Conservation (phyloP, 805 yeast species). For the Metschnikowia picachoensis region DNA sequence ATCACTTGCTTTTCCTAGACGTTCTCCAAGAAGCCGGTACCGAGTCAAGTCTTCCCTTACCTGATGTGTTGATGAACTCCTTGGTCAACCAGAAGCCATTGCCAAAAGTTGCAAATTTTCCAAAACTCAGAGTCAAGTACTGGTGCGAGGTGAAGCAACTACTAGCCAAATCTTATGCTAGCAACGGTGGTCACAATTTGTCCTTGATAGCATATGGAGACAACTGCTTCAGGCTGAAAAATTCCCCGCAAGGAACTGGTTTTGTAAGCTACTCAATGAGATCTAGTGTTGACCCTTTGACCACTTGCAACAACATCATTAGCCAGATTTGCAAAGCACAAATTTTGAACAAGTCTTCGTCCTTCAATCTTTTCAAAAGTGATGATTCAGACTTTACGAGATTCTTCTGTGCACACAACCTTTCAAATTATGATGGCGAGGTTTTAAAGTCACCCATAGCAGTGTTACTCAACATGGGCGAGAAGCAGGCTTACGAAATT, state of each 20-base stretch:
- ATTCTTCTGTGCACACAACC: constrained; percentile 70
- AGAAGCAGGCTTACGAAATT: constrained; percentile 28
- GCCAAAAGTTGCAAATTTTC: constrained; percentile 45
- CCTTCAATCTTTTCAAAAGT: constrained; percentile 78
- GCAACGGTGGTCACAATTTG: constrained; percentile 22
- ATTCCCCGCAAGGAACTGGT: constrained; percentile 17
- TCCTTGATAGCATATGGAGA: constrained; percentile 26
- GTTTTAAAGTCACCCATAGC: constrained; percentile 58
- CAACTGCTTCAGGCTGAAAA: constrained; percentile 24
- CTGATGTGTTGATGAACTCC: constrained; percentile 88
- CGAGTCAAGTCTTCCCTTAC: constrained; percentile 48
- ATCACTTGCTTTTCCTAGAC: constrained; percentile 63
- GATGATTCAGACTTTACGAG: constrained; percentile 30
- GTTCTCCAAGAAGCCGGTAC: constrained; percentile 43
- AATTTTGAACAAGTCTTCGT: constrained; percentile 71
- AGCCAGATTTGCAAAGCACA: constrained; percentile 64
- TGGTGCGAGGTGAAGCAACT: constrained; percentile 65
- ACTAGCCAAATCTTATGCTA: constrained; percentile 43
- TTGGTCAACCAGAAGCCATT: constrained; percentile 81
- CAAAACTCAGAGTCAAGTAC: constrained; percentile 60
- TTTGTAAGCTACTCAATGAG: constrained; percentile 28
- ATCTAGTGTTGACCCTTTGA: constrained; percentile 4
- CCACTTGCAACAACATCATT: constrained; percentile 39
- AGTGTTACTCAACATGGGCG: constrained; percentile 57
- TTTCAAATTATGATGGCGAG: constrained; percentile 48